Percentiles rank a stretch among this genome's conserved stretches.
These are phyloP conservation scores for Candida endomychidarum DNA, from an alignment of 805 yeast species.

Conservation along the genomic window DNA sequence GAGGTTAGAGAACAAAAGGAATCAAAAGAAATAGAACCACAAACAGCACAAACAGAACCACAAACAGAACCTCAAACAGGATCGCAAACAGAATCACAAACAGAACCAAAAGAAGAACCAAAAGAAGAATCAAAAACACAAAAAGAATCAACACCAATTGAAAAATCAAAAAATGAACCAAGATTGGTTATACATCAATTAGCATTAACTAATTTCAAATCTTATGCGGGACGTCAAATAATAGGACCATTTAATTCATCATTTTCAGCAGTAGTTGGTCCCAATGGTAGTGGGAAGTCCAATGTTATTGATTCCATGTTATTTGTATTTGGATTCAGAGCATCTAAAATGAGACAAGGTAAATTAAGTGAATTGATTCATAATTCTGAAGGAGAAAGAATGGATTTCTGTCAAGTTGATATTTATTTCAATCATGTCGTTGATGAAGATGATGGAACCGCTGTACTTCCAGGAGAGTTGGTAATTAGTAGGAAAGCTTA, in stretches of 20 bases:
- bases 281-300: constrained; percentile 97
- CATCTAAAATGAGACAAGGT: constrained; percentile 94
- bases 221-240: constrained; percentile 89
- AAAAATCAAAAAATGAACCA: constrained; percentile 28
- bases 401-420: constrained; percentile 84
- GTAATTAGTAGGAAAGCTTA: constrained; percentile 80
- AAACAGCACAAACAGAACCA: constrained; percentile 6
- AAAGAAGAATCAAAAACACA: constrained; percentile 2
- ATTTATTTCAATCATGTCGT: constrained; percentile 78
- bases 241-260: constrained; percentile 95
- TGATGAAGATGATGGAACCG: constrained; percentile 42
- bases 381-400: constrained; percentile 66
- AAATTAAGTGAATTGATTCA: constrained; percentile 92
- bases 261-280: constrained; percentile 97
- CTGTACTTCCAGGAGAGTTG: constrained; percentile 53
- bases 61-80: not conserved
- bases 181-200: constrained; percentile 75
- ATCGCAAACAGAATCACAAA: constrained; percentile 25
- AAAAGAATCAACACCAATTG: constrained; percentile 1
- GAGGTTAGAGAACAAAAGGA: not conserved
- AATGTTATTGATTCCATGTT: constrained; percentile 95
- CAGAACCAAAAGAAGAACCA: constrained; percentile 18
- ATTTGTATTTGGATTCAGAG: constrained; percentile 96
- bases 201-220: constrained; percentile 82
- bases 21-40: not conserved